A percentile compares a stretch with the other conserved stretches of the same genome.
These are phyloP conservation scores for Boeremia lycopersici DNA, from an alignment of 2,329 filamentous ascomycete genomes.

Conservation along the genomic window DNA sequence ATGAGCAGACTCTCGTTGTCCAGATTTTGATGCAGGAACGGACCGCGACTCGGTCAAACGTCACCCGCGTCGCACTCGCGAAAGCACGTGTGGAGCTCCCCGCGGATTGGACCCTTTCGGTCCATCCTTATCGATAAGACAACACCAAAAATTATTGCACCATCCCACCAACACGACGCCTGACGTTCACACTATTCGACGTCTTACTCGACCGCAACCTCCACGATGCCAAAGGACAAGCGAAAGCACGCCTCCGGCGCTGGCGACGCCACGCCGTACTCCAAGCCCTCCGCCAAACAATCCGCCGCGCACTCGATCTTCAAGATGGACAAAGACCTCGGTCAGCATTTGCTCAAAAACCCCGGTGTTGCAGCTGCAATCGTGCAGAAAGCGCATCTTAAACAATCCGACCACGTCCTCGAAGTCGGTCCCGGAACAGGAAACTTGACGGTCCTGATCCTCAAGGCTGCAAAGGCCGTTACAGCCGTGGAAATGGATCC, in stretches of 20 bases:
- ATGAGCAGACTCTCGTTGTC: not conserved
- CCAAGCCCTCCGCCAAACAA: slow-evolving; percentile 54
- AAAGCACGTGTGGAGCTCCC: slow-evolving; percentile 22
- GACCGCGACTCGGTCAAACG: slow-evolving; percentile 4
- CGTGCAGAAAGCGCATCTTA: slow-evolving; percentile 84
- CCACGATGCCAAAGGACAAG: slow-evolving; percentile 55
- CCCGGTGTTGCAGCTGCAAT: slow-evolving; percentile 82
- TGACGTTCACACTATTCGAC: not conserved
- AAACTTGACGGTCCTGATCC: slow-evolving; percentile 85
- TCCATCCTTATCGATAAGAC: slow-evolving; percentile 30
- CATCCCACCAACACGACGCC: slow-evolving; percentile 18
- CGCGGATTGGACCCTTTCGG: slow-evolving; percentile 11
- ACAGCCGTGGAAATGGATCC: slow-evolving; percentile 93
- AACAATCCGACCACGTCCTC: slow-evolving; percentile 84
- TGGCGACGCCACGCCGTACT: slow-evolving; percentile 52
- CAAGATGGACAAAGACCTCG: slow-evolving; percentile 93
- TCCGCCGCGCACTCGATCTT: slow-evolving; percentile 80
- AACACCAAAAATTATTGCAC: slow-evolving; percentile 16
- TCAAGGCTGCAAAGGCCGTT: slow-evolving; percentile 83
- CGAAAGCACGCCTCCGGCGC: slow-evolving; percentile 42
- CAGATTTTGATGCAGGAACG: not conserved
- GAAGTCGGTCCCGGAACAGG: slow-evolving; percentile 92
- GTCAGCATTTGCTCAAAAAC: slow-evolving; percentile 92
- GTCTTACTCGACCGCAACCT: not conserved
- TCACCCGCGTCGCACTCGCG: slow-evolving; percentile 18